A percentile compares a stretch with the other conserved stretches of the same genome.
These are phyloP conservation scores for Pelargonium cotyledonis DNA, from an alignment of 441 rosid genomes.

Conservation along the genomic window DNA sequence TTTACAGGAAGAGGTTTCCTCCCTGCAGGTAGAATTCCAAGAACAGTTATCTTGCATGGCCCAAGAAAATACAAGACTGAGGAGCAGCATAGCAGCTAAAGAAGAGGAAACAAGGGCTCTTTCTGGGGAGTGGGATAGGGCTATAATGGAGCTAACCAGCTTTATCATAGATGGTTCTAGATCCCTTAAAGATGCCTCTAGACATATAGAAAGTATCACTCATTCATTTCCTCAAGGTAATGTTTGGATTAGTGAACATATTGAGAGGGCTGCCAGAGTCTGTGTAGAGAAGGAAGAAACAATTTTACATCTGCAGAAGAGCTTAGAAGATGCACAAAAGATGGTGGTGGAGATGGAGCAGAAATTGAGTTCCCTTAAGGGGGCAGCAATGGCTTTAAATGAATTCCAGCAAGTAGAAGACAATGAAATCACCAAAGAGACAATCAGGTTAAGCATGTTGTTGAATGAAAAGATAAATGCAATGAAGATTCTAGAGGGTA, in stretches of 20 bases:
- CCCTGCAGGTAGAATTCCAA: slow-evolving; percentile 58
- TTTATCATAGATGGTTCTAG: slow-evolving; percentile 84
- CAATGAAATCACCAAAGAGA: slow-evolving; percentile 35
- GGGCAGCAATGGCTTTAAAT: slow-evolving; percentile 59
- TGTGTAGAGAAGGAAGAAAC: slow-evolving; percentile 82
- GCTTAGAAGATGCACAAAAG: slow-evolving; percentile 84
- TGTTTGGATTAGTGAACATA: slow-evolving; percentile 54
- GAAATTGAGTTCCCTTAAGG: slow-evolving; percentile 67
- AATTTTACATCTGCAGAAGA: slow-evolving; percentile 61
- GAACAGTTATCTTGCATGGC: slow-evolving; percentile 43
- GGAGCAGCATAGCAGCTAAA: slow-evolving; percentile 45
- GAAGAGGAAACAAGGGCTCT: slow-evolving; percentile 51
- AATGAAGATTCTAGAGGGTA: slow-evolving; percentile 35
- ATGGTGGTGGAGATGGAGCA: slow-evolving; percentile 67
- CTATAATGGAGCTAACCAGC: slow-evolving; percentile 70
- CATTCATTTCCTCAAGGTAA: slow-evolving; percentile 68
- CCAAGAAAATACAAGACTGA: slow-evolving; percentile 55
- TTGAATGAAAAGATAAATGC: slow-evolving; percentile 39
- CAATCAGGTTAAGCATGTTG: slow-evolving; percentile 27
- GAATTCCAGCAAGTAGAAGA: slow-evolving; percentile 35
- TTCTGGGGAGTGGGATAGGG: slow-evolving; percentile 78
- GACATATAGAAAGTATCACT: slow-evolving; percentile 57
- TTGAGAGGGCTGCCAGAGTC: slow-evolving; percentile 70
- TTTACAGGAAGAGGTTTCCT: slow-evolving; percentile 71
- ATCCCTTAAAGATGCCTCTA: slow-evolving; percentile 78